Conservation (phyloP, 2,329 filamentous ascomycete species). For the Fusarium keratoplasticum region DNA sequence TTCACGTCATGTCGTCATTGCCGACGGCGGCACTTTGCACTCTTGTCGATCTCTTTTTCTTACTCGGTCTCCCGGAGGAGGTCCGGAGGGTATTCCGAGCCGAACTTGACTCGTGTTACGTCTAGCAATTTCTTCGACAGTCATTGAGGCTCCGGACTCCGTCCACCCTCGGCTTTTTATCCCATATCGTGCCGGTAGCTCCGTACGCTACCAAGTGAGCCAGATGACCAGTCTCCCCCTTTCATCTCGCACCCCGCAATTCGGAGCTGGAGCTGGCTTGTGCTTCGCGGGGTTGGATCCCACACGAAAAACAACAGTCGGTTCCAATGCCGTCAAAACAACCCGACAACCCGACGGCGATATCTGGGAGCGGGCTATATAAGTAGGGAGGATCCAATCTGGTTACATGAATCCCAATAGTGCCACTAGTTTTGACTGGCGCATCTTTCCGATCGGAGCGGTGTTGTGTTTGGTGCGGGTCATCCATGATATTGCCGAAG, state of each 20-base stretch:
- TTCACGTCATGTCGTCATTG: background rate
- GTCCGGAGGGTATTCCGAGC: conserved; percentile 26
- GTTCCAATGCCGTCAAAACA: background rate
- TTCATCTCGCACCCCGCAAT: conserved; percentile 27
- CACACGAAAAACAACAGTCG: background rate
- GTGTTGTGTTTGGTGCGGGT: background rate
- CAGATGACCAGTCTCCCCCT: conserved; percentile 14
- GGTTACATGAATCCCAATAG: background rate
- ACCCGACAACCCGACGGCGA: background rate
- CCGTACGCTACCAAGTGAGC: conserved; percentile 21
- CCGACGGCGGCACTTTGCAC: background rate
- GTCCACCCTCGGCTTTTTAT: conserved; percentile 1
- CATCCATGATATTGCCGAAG: background rate
- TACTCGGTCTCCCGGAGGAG: conserved; percentile 3
- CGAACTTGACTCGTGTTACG: conserved; percentile 27
- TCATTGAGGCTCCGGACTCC: background rate
- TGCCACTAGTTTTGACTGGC: background rate
- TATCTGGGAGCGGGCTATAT: background rate
- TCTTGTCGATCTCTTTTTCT: background rate
- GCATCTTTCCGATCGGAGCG: background rate
- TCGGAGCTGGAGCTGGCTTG: conserved; percentile 14
- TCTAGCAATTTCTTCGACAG: conserved; percentile 12
- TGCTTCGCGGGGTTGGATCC: conserved; percentile 27
- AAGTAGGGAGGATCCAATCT: background rate
- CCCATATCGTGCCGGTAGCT: conserved; percentile 17